A percentile compares a stretch with the other conserved stretches of the same genome.
Conservation (phyloP, 179 eudicot species). For the Amaranthus tricolor region DNA sequence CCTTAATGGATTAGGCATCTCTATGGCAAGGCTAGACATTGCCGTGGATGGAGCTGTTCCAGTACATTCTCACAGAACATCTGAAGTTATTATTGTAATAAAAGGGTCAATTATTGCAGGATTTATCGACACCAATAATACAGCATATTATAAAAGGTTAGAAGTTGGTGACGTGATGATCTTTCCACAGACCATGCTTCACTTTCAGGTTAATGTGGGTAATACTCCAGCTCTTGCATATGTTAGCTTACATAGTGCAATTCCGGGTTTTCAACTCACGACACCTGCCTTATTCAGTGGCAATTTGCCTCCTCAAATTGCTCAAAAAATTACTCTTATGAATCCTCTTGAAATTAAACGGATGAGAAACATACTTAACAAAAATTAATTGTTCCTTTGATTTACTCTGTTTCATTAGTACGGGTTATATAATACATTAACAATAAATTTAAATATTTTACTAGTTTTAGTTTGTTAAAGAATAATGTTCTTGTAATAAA, state of each 20-base stretch:
- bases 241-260: slow-evolving; percentile 4
- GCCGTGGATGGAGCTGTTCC: slow-evolving; percentile 13
- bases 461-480: too few relatives aligned
- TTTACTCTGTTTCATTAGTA: background rate
- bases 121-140: slow-evolving; percentile 7
- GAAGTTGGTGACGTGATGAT: slow-evolving; percentile 12
- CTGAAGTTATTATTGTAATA: background rate
- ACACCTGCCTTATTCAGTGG: background rate
- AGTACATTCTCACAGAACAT: slow-evolving; percentile 4
- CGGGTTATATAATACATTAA: too few relatives aligned
- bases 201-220: slow-evolving; percentile 11
- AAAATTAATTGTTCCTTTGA: background rate
- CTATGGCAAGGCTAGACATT: slow-evolving; percentile 13
- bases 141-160: slow-evolving; percentile 4
- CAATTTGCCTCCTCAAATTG: background rate
- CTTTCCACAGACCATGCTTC: slow-evolving; percentile 7
- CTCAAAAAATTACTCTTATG: background rate
- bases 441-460: too few relatives aligned
- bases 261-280: slow-evolving; percentile 6
- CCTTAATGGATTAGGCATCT: slow-evolving; percentile 4
- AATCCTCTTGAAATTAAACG: background rate
- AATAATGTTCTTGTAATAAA: too few relatives aligned
- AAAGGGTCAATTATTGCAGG: slow-evolving; percentile 5
- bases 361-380: background rate
- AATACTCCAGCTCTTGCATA: slow-evolving; percentile 5